A percentile compares a stretch with the other conserved stretches of the same genome.
phyloP scores from a whole-genome alignment of 2,329 filamentous ascomycete genomes.

The Arthrobotrys sinensis region DNA sequence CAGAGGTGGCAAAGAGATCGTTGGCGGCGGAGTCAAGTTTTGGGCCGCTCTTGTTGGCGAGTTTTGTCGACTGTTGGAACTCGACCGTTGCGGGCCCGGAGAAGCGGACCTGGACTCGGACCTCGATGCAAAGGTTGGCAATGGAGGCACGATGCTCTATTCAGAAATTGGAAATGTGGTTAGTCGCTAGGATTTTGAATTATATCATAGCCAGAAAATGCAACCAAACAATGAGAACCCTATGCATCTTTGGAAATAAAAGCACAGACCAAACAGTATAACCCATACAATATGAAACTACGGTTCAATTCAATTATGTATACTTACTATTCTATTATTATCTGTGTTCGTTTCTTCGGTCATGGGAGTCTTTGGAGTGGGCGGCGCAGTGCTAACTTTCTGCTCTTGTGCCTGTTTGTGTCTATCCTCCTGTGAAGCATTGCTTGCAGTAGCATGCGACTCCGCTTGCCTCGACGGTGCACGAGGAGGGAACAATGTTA shows the following conservation, averaged over 20 bases:
- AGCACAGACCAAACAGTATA: not conserved
- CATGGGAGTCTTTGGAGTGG: constrained; percentile 31
- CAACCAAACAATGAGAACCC: not conserved
- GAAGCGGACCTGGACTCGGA: constrained; percentile 48
- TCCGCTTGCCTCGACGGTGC: constrained; percentile 59
- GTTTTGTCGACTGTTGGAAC: constrained; percentile 56
- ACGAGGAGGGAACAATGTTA: constrained; percentile 59
- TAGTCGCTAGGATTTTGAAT: not conserved
- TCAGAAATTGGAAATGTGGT: constrained; percentile 1
- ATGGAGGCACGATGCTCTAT: constrained; percentile 52
- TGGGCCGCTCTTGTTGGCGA: constrained; percentile 60
- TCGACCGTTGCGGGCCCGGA: constrained; percentile 43
- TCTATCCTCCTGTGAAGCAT: constrained; percentile 29
- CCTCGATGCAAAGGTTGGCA: constrained; percentile 52
- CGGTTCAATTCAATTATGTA: constrained; percentile 3
- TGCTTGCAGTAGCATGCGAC: constrained; percentile 32
- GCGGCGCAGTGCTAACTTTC: constrained; percentile 29
- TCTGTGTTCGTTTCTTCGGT: constrained; percentile 13
- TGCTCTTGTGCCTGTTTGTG: constrained; percentile 24
- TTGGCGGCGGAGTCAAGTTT: constrained; percentile 60
- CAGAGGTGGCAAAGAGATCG: constrained; percentile 55
- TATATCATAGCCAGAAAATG: not conserved
- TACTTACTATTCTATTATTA: constrained; percentile 58
- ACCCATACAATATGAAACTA: constrained; percentile 1
- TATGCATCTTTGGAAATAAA: constrained; percentile 13